Conservation (phyloP, 1,284 basidiomycete species). For the Hymenochaete sp. region DNA sequence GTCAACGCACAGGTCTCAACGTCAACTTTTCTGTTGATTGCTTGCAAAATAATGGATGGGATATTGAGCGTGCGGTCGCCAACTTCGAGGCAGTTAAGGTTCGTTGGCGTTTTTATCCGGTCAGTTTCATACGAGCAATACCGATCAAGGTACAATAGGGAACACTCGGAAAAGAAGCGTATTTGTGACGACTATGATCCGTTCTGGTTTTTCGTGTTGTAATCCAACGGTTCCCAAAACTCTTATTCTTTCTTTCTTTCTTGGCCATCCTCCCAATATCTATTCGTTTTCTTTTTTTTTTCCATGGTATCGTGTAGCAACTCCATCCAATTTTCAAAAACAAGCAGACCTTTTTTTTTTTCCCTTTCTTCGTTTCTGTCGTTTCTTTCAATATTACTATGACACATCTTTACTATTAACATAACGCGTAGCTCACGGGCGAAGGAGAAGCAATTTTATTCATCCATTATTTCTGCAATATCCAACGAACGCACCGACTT, state of each 20-base stretch:
- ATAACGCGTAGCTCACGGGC: no score
- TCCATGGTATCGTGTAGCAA: not conserved
- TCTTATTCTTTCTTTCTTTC: not conserved
- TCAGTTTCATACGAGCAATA: not conserved
- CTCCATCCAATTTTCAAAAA: not conserved
- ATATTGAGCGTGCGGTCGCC: constrained; percentile 60
- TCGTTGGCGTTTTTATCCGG: constrained; percentile 19
- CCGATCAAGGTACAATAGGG: not conserved
- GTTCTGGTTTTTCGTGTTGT: not conserved
- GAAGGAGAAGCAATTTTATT: no score
- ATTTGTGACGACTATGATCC: constrained; percentile 2
- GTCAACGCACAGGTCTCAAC: constrained; percentile 67
- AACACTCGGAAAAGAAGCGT: constrained; percentile 13
- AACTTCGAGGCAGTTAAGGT: constrained; percentile 84
- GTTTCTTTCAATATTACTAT: not conserved
- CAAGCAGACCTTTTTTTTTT: not conserved
- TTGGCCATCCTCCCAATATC: not conserved
- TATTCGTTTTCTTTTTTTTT: constrained; percentile 1
- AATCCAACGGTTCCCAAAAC: not conserved
- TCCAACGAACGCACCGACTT: no score
- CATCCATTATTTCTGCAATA: no score
- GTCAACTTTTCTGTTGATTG: constrained; percentile 73
- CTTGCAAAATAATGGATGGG: constrained; percentile 73
- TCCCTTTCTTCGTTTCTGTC: not conserved
- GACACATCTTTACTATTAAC: no score